A percentile compares a stretch with the other conserved stretches of the same genome.
phyloP scores from a whole-genome alignment of 345 rosid species.

The Garcia nutans region DNA sequence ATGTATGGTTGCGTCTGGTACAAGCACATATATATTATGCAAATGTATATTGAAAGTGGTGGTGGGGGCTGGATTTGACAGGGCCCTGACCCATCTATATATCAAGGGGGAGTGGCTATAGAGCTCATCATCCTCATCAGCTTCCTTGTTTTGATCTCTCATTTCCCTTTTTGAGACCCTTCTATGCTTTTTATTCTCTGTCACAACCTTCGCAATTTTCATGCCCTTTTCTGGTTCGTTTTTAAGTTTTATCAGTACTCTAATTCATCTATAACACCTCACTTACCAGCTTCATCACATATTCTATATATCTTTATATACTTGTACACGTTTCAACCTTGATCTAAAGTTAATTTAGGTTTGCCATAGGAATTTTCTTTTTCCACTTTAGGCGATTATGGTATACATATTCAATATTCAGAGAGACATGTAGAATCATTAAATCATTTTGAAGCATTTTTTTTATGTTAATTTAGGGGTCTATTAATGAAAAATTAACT shows the following conservation, averaged over 20 bases:
- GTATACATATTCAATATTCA: too few relatives aligned
- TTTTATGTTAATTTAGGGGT: too few relatives aligned
- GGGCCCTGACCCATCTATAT: constrained; percentile 16
- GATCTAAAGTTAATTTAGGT: too few relatives aligned
- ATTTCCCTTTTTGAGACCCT: constrained; percentile 33
- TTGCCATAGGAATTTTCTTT: too few relatives aligned
- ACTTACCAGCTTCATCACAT: not conserved
- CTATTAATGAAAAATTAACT: too few relatives aligned
- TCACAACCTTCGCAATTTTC: constrained; percentile 15
- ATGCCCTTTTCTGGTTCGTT: constrained; percentile 20
- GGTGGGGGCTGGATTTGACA: constrained; percentile 36
- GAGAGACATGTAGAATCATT: too few relatives aligned
- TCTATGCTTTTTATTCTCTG: constrained; percentile 11
- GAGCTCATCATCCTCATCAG: constrained; percentile 14
- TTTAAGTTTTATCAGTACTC: constrained; percentile 7
- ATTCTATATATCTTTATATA: too few relatives aligned
- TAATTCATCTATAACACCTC: not conserved
- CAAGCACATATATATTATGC: constrained; percentile 19
- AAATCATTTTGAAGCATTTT: too few relatives aligned
- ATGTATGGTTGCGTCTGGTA: constrained; percentile 36
- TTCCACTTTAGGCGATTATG: too few relatives aligned
- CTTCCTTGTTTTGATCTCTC: constrained; percentile 34
- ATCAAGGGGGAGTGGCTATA: constrained; percentile 6
- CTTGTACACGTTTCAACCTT: too few relatives aligned
- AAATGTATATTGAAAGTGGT: not conserved